Evolutionary conservation across 2,329 filamentous ascomycete species (phyloP), one percentile per base, ranked within the genome.

Genomic region (Aspergillus sp.): DNA sequence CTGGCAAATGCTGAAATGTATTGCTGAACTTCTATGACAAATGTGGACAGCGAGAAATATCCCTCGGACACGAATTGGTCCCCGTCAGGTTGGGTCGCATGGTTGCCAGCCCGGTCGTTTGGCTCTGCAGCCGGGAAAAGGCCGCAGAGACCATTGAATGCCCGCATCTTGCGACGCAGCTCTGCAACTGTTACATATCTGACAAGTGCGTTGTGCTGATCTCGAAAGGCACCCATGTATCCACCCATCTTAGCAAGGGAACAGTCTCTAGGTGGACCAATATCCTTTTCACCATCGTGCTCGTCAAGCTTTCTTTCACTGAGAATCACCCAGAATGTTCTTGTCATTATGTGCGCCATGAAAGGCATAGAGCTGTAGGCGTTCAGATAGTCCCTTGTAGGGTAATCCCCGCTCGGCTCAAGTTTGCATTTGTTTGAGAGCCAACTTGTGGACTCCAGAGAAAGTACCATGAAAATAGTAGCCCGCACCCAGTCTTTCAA

Each of bases 401-500:
- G 58, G n/a, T 59, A 61, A n/a, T 21, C 19, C 9, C 46, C 37
- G 9, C 15, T 31, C 33, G 6, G 15, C 31, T 57, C 43, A 35
- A 39, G 6, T 33, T 21, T 21, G n/a, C 37, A 8, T 35, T 14
- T 12, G 25, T 15, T 23, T 52, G 37, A 12, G 43, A 55, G 21
- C 58, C 55, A 49, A 19, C 54, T 52, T 43, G 52, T 44, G 33
- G 23, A 47, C 8, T 21, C 5, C 19, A 46, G 15, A 25, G 23
- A 23, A 33, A 69, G 23, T 23, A 39, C 43, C n/a, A 19, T 44
- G 14, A 69, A 70, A 37, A 77, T 69, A 11, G 56, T 61, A n/a
- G 59, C 58, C 21, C 73, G 68, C 39, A 75, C 58, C 49, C 64
- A 76, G 12, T 67, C 62, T 57, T 73, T 75, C 41, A 76, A 53